phyloP scores from a whole-genome alignment of 352 stramenopile species.

The Globisporangium rhizosaccharum region DNA sequence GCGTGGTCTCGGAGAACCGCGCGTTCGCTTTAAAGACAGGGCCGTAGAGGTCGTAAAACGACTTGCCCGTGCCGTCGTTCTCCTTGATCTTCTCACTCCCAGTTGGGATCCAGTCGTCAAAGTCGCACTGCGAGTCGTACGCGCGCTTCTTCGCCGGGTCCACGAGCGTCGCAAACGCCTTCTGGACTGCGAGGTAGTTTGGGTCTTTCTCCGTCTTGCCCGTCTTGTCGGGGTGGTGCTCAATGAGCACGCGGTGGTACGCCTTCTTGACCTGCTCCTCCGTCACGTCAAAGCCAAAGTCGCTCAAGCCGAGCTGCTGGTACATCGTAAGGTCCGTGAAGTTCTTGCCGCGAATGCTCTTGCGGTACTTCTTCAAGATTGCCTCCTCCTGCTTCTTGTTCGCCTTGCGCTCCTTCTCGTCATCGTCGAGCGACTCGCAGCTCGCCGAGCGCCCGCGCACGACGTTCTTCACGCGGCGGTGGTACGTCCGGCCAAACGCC shows the following conservation, averaged over 20 bases:
- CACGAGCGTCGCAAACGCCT: slow-evolving; percentile 77
- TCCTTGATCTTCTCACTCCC: slow-evolving; percentile 76
- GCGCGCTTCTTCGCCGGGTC: slow-evolving; percentile 78
- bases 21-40: slow-evolving; percentile 74
- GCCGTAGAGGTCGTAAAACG: slow-evolving; percentile 84
- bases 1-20: slow-evolving; percentile 76
- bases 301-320: slow-evolving; percentile 71
- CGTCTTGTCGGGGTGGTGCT: slow-evolving; percentile 87
- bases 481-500: slow-evolving; percentile 59
- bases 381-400: slow-evolving; percentile 62
- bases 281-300: slow-evolving; percentile 77
- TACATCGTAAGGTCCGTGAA: slow-evolving; percentile 85
- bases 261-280: slow-evolving; percentile 85
- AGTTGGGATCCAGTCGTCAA: slow-evolving; percentile 74
- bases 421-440: slow-evolving; percentile 71
- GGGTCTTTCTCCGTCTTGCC: slow-evolving; percentile 87
- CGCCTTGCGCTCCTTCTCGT: slow-evolving; percentile 47
- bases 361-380: slow-evolving; percentile 74
- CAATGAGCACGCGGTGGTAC: slow-evolving; percentile 85
- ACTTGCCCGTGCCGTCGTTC: slow-evolving; percentile 71
- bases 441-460: slow-evolving; percentile 67
- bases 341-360: slow-evolving; percentile 75
- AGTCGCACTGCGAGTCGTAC: slow-evolving; percentile 86
- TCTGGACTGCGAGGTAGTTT: slow-evolving; percentile 85
- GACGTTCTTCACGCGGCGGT: slow-evolving; percentile 73